Conservation (phyloP, 331 rosid species). For the Phaseolus coccineus region DNA sequence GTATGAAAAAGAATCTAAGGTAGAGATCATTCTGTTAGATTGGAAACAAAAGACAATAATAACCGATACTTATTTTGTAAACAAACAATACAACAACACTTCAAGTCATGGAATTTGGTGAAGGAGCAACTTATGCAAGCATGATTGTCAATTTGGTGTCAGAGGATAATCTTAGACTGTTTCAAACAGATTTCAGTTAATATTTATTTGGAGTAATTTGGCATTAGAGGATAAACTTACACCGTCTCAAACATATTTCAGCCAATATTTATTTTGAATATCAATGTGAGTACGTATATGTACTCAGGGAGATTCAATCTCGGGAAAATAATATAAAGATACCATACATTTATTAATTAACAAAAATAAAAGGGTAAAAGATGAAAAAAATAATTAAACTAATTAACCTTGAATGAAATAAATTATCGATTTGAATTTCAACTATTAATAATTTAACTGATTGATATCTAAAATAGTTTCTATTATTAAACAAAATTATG, state of each 20-base stretch:
- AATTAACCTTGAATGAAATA: neutral
- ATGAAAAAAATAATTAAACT: neutral
- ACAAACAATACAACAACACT: neutral
- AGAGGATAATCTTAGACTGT: neutral
- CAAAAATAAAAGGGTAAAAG: neutral
- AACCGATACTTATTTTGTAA: neutral
- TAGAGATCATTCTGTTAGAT: neutral
- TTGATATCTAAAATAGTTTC: too few species aligned
- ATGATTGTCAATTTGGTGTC: neutral
- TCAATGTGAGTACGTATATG: neutral
- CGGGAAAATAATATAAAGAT: neutral
- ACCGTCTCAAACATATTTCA: too few species aligned
- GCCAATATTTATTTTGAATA: neutral
- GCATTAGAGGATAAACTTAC: too few species aligned
- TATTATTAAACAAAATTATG: too few species aligned
- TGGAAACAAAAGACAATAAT: neutral
- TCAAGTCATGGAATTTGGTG: neutral
- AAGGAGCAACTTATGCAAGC: constrained; percentile 2
- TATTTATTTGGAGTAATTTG: too few species aligned
- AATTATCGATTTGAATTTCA: neutral
- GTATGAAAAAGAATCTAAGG: neutral
- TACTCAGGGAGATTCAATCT: neutral
- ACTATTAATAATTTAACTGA: neutral
- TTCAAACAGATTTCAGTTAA: neutral
- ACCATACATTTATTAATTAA: neutral